These are phyloP conservation scores for Cicer yamashitae DNA, from an alignment of 306 rosid genomes.

Conservation along the genomic window DNA sequence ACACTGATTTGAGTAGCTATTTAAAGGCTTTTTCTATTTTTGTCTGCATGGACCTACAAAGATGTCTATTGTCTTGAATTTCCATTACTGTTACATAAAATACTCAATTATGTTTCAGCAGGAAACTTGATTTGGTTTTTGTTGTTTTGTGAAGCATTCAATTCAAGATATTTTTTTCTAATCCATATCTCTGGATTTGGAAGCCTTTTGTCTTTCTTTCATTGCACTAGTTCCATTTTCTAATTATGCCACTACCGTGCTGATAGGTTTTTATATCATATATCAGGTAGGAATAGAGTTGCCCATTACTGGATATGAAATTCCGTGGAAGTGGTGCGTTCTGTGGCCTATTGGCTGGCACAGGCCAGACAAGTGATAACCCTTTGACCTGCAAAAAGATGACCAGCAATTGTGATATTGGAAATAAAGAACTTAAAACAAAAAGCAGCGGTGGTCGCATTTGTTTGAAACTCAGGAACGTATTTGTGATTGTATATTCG, in stretches of 20 bases:
- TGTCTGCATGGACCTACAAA: not conserved
- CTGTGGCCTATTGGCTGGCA: constrained; percentile 34
- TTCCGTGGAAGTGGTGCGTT: constrained; percentile 49
- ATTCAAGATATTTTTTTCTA: constrained; percentile 14
- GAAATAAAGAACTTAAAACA: constrained; percentile 53
- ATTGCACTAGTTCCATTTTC: not conserved
- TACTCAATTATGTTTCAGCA: constrained; percentile 19
- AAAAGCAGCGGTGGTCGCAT: constrained; percentile 40
- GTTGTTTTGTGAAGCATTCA: constrained; percentile 12
- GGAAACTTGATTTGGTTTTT: constrained; percentile 32
- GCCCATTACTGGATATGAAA: constrained; percentile 43
- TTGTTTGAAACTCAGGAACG: constrained; percentile 45
- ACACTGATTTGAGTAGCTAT: constrained; percentile 16
- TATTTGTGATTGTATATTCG: constrained; percentile 55
- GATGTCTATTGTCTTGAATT: not conserved
- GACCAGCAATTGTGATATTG: constrained; percentile 46
- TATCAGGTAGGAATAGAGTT: constrained; percentile 64
- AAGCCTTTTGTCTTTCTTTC: not conserved
- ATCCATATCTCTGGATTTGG: constrained; percentile 5
- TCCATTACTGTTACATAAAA: constrained; percentile 9
- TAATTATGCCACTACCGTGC: not conserved
- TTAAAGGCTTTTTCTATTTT: constrained; percentile 9
- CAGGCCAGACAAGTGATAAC: constrained; percentile 51
- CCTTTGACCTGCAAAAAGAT: constrained; percentile 49
- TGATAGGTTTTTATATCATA: constrained; percentile 41